A percentile compares a stretch with the other conserved stretches of the same genome.
Conservation (phyloP, 2,329 filamentous ascomycete species). For the Colletotrichum liriopes region DNA sequence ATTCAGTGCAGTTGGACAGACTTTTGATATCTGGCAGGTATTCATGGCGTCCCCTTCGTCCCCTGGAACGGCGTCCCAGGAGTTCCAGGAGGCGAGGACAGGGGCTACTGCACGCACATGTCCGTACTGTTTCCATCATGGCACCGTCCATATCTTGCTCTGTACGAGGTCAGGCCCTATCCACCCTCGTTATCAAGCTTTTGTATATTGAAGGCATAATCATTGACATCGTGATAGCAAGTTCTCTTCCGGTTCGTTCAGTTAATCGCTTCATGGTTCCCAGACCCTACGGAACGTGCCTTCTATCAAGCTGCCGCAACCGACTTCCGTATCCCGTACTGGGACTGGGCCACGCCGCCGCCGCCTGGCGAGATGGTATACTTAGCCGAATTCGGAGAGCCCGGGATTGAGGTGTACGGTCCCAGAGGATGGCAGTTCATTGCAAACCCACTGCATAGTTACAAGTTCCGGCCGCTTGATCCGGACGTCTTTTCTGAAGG, state of each 20-base stretch:
- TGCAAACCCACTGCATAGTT: slow-evolving; percentile 74
- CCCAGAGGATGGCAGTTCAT: slow-evolving; percentile 71
- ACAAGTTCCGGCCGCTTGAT: slow-evolving; percentile 73
- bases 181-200: not conserved
- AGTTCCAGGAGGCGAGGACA: slow-evolving; percentile 65
- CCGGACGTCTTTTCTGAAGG: slow-evolving; percentile 70
- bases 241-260: slow-evolving; percentile 54
- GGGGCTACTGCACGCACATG: slow-evolving; percentile 84
- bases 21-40: slow-evolving; percentile 65
- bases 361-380: slow-evolving; percentile 64
- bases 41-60: slow-evolving; percentile 82
- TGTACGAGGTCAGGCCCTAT: slow-evolving; percentile 65
- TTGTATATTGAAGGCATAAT: not conserved
- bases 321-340: slow-evolving; percentile 71
- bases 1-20: not conserved
- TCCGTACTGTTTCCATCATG: slow-evolving; percentile 84
- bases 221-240: slow-evolving; percentile 52
- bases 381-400: slow-evolving; percentile 62
- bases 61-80: slow-evolving; percentile 69
- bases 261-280: slow-evolving; percentile 63
- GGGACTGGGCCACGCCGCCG: slow-evolving; percentile 71
- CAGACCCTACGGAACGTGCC: slow-evolving; percentile 60
- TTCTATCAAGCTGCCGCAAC: slow-evolving; percentile 67
- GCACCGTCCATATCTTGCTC: slow-evolving; percentile 85
- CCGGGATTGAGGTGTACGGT: slow-evolving; percentile 67